Evolutionary conservation across 2,329 filamentous ascomycete species (phyloP).

Genomic region (Penicillium decumbens): DNA sequence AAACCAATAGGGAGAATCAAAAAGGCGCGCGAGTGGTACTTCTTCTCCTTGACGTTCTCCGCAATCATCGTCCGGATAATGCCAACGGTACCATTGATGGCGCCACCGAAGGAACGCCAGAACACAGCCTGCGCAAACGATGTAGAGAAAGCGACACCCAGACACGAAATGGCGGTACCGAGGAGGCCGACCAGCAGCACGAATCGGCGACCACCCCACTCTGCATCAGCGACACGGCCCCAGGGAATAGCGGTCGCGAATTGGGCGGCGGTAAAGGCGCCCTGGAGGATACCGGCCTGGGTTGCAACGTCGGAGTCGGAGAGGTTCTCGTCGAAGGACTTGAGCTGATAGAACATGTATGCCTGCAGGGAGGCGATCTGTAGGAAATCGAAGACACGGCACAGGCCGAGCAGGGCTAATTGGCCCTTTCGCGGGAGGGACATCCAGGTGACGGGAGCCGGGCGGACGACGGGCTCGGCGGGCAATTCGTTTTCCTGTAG

Average conservation of each 20-base stretch:
- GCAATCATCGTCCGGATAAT: constrained; percentile 69
- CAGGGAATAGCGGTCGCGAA: constrained; percentile 77
- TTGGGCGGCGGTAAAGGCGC: constrained; percentile 73
- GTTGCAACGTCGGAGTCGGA: constrained; percentile 61
- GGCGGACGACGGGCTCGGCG: constrained; percentile 13
- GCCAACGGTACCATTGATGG: constrained; percentile 66
- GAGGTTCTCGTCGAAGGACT: constrained; percentile 61
- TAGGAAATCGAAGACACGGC: constrained; percentile 41
- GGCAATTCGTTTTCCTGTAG: constrained; percentile 21
- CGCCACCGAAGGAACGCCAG: constrained; percentile 63
- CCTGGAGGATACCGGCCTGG: constrained; percentile 70
- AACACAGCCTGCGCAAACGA: constrained; percentile 61
- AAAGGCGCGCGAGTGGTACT: constrained; percentile 54
- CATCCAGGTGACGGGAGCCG: constrained; percentile 38
- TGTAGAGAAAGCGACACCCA: constrained; percentile 64
- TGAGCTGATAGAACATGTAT: constrained; percentile 81
- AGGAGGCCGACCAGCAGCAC: constrained; percentile 70
- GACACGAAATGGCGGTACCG: constrained; percentile 61
- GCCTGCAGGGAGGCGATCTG: constrained; percentile 46
- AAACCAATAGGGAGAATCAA: constrained; percentile 62
- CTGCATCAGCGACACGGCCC: constrained; percentile 65
- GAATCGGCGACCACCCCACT: constrained; percentile 65
- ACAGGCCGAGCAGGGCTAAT: constrained; percentile 35
- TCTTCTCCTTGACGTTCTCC: constrained; percentile 67
- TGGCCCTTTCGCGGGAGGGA: constrained; percentile 38